Evolutionary conservation across 2,329 filamentous ascomycete genomes (phyloP).

Genomic region (Aspergillus pseudonomiae): DNA sequence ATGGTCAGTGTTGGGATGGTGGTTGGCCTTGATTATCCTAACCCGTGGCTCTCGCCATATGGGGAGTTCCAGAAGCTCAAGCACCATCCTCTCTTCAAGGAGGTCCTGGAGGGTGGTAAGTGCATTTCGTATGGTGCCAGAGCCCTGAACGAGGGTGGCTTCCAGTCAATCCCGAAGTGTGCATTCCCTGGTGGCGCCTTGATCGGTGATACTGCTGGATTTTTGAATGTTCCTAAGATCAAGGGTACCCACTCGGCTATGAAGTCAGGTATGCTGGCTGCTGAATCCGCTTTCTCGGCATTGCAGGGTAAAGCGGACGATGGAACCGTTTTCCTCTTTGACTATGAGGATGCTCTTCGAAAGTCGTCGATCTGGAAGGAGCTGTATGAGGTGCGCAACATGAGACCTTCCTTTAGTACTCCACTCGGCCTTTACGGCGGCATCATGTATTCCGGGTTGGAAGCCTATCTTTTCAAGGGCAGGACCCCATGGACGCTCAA

Average conservation of each 20-base stretch:
- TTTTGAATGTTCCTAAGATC: constrained; percentile 97
- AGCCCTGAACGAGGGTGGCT: constrained; percentile 89
- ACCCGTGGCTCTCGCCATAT: constrained; percentile 95
- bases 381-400: constrained; percentile 92
- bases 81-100: constrained; percentile 87
- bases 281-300: constrained; percentile 84
- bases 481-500: constrained; percentile 88
- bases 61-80: constrained; percentile 98
- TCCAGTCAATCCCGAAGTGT: constrained; percentile 96
- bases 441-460: constrained; percentile 87
- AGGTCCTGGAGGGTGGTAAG: constrained; percentile 90
- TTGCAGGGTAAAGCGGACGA: constrained; percentile 57
- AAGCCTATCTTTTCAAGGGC: constrained; percentile 85
- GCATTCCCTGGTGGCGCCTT: constrained; percentile 94
- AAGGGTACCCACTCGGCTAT: constrained; percentile 98
- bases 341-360: constrained; percentile 88
- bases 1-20: constrained; percentile 90
- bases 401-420: constrained; percentile 91
- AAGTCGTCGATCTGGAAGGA: constrained; percentile 91
- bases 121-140: constrained; percentile 96
- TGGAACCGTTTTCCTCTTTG: constrained; percentile 84
- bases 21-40: constrained; percentile 90
- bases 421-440: constrained; percentile 88
- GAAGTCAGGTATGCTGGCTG: constrained; percentile 95
- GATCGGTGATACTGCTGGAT: constrained; percentile 94